Conservation (phyloP, 768 basidiomycete species). For the Rhodotorula kratochvilovae region DNA sequence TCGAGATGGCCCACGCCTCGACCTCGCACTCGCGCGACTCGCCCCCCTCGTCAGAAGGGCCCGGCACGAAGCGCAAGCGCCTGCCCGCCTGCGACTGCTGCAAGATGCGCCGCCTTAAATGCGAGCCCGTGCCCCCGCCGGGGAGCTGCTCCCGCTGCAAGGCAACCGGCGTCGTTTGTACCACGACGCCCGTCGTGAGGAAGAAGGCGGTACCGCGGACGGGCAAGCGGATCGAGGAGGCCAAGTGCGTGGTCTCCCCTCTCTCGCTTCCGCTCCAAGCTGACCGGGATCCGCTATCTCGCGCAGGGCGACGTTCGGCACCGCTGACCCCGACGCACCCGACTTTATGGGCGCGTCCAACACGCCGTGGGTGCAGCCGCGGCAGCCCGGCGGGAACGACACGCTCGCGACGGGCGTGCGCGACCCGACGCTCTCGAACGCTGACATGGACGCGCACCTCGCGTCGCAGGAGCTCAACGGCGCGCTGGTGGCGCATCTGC, state of each 20-base stretch:
- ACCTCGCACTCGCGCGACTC: too few relatives aligned
- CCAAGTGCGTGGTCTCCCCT: slow-evolving; percentile 8
- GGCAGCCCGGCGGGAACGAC: neutral
- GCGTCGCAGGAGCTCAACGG: slow-evolving; percentile 20
- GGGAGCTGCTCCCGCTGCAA: slow-evolving; percentile 29
- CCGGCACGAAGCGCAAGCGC: slow-evolving; percentile 5
- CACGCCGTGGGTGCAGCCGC: slow-evolving; percentile 31
- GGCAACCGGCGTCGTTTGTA: slow-evolving; percentile 37
- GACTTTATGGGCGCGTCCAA: slow-evolving; percentile 26
- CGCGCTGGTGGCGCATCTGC: slow-evolving; percentile 26
- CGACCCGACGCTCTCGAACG: neutral
- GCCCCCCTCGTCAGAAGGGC: neutral
- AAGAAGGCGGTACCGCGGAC: slow-evolving; percentile 31
- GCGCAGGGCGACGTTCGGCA: slow-evolving; percentile 33
- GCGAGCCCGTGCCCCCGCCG: slow-evolving; percentile 26
- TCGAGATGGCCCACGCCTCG: too few relatives aligned
- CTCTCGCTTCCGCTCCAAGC: too few relatives aligned
- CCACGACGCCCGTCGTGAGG: slow-evolving; percentile 26
- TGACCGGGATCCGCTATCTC: neutral
- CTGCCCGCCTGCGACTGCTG: slow-evolving; percentile 33
- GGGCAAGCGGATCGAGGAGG: slow-evolving; percentile 37
- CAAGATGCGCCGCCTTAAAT: slow-evolving; percentile 32
- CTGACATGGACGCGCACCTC: neutral
- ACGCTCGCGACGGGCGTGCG: neutral
- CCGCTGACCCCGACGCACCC: slow-evolving; percentile 15